Evolutionary conservation across 2,329 filamentous ascomycete genomes (phyloP).

Genomic region (Trichocomaceae sp.): DNA sequence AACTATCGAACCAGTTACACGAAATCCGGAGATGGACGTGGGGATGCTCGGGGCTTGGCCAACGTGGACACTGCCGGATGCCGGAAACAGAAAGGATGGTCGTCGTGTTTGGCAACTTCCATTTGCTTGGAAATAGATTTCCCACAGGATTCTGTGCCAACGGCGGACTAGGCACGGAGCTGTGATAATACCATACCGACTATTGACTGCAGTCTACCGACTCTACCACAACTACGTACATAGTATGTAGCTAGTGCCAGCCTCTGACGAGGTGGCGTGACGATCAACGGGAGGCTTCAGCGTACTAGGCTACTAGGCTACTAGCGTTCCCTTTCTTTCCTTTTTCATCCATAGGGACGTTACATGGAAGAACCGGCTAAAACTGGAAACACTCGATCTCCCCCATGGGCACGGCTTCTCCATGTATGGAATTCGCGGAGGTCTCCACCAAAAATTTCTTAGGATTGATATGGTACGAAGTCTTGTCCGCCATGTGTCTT

Average conservation of each 20-base stretch:
- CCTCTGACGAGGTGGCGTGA: conserved; percentile 7
- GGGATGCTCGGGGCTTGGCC: conserved; percentile 1
- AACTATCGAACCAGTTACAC: neutral
- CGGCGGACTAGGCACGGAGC: too few relatives aligned
- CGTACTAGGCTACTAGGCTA: too few relatives aligned
- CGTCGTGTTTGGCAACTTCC: conserved; percentile 1
- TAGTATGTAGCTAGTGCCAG: neutral
- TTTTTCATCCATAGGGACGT: neutral
- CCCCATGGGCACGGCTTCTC: neutral
- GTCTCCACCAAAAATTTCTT: neutral
- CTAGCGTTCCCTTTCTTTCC: neutral
- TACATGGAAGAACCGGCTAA: neutral
- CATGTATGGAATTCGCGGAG: neutral
- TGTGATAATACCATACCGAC: neutral
- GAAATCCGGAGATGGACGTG: neutral
- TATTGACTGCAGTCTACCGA: too few relatives aligned
- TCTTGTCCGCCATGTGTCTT: neutral
- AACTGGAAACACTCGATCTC: neutral
- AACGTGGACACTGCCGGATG: neutral
- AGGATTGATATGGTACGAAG: neutral
- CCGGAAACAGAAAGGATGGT: conserved; percentile 5
- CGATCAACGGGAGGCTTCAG: conserved; percentile 9
- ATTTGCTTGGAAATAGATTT: neutral
- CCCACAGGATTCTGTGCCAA: neutral
- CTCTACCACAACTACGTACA: neutral